Base-by-base conservation (phyloP, 177 flowering plant species). In the Telopea speciosissima region DNA sequence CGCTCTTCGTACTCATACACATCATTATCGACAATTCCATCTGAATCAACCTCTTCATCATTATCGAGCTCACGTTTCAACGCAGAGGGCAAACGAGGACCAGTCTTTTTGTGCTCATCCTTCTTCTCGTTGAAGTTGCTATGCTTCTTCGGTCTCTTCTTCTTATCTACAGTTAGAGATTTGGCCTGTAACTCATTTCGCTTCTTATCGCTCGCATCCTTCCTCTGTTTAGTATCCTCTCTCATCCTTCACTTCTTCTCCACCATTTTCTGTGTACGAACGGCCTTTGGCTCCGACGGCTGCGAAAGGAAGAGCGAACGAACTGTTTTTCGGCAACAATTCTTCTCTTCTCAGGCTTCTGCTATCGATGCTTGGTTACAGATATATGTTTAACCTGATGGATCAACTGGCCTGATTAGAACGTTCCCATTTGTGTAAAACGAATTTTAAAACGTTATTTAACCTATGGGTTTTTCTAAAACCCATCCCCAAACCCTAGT, bases 1-100 rank as follows among this genome's bases (percentile, higher is more conserved):
- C 58, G 83, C 72, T 90, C 95, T 23, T 90, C 92, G 62, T 89
- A 89, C 82, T 92, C 97, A 56, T 92, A 90, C 14, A 89, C 70
- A 70, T 88, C 89, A 3, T 63, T 54, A 9, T 24, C 87, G 14
- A 76, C 90, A n/a, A n/a, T n/a, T n/a, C n/a, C n/a, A 22, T 81
- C 87, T 1, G 83, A 81, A 63, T 75, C 79, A 24, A 73, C 45
- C n/a, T 82, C 87, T 3, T 63, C 78, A 6, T 72, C 83, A 60
- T 73, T 74, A 16, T 81, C 83, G 42, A 91, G 66, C 69, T 81
- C 85, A 70, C 75, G 86, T n/a, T 75, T 75, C 24, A 90, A 24
- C 33, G 73, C 60, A 10, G 74, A 49, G 2, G 98, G 97, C 74
- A 93, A 75, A 7, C 85, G 81, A 45, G 97, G 97, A 1, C 97